These are phyloP conservation scores for Coemansia sp. DNA, from an alignment of 192 early-diverging fungal species.

Conservation along the genomic window DNA sequence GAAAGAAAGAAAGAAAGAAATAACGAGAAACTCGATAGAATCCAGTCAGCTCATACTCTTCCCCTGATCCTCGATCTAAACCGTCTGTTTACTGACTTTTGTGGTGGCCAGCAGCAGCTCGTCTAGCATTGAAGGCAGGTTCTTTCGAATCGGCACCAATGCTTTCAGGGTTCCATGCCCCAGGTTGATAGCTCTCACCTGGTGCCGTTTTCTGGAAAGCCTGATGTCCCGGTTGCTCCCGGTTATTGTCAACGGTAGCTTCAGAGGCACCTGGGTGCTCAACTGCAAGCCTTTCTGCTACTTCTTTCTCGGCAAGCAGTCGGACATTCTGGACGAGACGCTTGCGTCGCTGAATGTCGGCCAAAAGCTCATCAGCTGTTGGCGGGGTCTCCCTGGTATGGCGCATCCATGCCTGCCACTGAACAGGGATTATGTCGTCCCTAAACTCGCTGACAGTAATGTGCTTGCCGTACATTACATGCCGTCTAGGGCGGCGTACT, in stretches of 20 bases:
- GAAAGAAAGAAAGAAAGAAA: neutral
- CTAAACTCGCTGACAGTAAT: slow-evolving; percentile 34
- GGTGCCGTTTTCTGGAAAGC: slow-evolving; percentile 27
- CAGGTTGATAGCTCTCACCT: slow-evolving; percentile 34
- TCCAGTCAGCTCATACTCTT: neutral
- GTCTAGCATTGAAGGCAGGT: neutral
- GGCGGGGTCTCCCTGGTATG: slow-evolving; percentile 42
- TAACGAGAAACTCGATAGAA: neutral
- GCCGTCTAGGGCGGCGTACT: slow-evolving; percentile 28
- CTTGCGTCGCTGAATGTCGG: slow-evolving; percentile 37
- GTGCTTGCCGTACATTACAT: slow-evolving; percentile 30
- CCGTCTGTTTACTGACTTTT: neutral
- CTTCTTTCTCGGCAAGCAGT: slow-evolving; percentile 14
- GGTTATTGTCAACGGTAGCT: neutral
- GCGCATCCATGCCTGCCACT: slow-evolving; percentile 57
- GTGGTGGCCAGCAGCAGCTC: neutral
- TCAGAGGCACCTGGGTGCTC: neutral
- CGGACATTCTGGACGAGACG: slow-evolving; percentile 28
- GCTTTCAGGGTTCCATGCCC: slow-evolving; percentile 24
- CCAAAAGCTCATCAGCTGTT: slow-evolving; percentile 27
- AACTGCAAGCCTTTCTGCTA: neutral
- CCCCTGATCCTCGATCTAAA: neutral
- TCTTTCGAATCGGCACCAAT: neutral
- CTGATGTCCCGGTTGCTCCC: slow-evolving; percentile 4
- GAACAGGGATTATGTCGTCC: slow-evolving; percentile 45